Evolutionary conservation across 2,329 filamentous ascomycete species (phyloP), one percentile per base, ranked within the genome.

Genomic region (Lasiodiplodia theobromae): DNA sequence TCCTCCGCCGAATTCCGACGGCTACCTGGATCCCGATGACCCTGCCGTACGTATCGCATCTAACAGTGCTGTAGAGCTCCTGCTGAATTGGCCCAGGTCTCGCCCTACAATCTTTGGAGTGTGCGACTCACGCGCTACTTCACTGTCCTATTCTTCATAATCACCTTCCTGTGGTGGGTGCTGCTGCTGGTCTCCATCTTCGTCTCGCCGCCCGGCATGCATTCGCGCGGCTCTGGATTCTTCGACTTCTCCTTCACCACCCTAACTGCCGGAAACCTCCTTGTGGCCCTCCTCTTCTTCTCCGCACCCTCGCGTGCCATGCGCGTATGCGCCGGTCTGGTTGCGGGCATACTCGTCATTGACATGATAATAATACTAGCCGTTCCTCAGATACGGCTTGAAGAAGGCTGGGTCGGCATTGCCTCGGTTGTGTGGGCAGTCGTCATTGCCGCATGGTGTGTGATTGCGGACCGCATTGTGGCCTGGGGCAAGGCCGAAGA

Each of bases 61-160:
- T 28, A 12, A 12, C 28, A 14, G 40, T 28, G 6, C 1, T 14
- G 18, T 38, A n/a, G 4, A 25, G 31, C 40, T 37, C 25, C 16
- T 37, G 69, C 74, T 79, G 69, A 44, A 77, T 53, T 14, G 58
- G 23, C 8, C 4, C 62, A 82, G 85, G 90, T 92, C 28, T 92
- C 93, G 3, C 96, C 96, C 0, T 97, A 97, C 82, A 99, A 99
- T 74, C 87, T 98, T 47, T 97, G 94, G 91, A 93, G 89, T 69
- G 92, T 99, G 62, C 91, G 96, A 21, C 87, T 92, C 57, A 84
- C 96, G 67, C 89, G 94, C 77, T 92, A 90, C 76, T 79, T 96
- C 70, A 95, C 93, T 5, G 84, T 97, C 67, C 74, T 93, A 47
- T 92, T 97, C 76, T 84, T 95, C 23, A 79, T 89, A 64, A 77